Conservation (phyloP, 2,329 filamentous ascomycete species). For the Colletotrichum abscissum region DNA sequence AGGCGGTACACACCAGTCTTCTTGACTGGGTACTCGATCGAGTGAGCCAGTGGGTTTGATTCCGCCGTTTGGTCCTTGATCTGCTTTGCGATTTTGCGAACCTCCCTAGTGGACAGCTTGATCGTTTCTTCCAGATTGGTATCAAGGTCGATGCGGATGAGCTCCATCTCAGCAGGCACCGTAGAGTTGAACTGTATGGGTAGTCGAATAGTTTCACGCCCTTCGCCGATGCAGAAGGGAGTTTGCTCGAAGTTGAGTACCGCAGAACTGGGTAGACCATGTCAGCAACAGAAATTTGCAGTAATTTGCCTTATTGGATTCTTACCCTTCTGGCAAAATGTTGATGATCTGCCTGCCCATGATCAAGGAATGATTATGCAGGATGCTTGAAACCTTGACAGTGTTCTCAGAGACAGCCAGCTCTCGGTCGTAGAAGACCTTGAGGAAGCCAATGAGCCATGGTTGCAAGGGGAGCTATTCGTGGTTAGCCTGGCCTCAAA, state of each 20-base stretch:
- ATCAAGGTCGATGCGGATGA: slow-evolving; percentile 88
- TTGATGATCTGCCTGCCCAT: slow-evolving; percentile 98
- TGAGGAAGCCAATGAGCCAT: slow-evolving; percentile 78
- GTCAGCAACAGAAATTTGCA: slow-evolving; percentile 12
- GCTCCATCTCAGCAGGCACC: slow-evolving; percentile 85
- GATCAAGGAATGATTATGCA: slow-evolving; percentile 94
- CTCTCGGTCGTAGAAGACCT: slow-evolving; percentile 91
- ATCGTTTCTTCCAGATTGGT: slow-evolving; percentile 84
- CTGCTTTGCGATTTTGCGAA: slow-evolving; percentile 79
- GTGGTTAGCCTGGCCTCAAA: slow-evolving; percentile 7
- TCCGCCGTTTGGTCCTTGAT: slow-evolving; percentile 74
- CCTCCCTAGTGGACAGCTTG: slow-evolving; percentile 77
- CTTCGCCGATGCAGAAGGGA: slow-evolving; percentile 83
- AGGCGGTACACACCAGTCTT: slow-evolving; percentile 91
- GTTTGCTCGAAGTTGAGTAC: slow-evolving; percentile 83
- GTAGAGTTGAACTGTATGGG: slow-evolving; percentile 96
- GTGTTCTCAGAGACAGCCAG: slow-evolving; percentile 92
- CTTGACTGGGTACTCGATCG: slow-evolving; percentile 80
- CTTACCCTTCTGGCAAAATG: slow-evolving; percentile 90
- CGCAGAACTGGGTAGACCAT: slow-evolving; percentile 71
- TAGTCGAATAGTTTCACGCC: slow-evolving; percentile 71
- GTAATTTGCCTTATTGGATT: background rate
- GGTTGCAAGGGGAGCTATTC: slow-evolving; percentile 76
- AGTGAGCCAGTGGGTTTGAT: slow-evolving; percentile 68
- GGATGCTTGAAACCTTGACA: slow-evolving; percentile 87